Evolutionary conservation across 2,329 filamentous ascomycete genomes (phyloP), one percentile per base, ranked within the genome.

Genomic region (Fusarium lateritium): DNA sequence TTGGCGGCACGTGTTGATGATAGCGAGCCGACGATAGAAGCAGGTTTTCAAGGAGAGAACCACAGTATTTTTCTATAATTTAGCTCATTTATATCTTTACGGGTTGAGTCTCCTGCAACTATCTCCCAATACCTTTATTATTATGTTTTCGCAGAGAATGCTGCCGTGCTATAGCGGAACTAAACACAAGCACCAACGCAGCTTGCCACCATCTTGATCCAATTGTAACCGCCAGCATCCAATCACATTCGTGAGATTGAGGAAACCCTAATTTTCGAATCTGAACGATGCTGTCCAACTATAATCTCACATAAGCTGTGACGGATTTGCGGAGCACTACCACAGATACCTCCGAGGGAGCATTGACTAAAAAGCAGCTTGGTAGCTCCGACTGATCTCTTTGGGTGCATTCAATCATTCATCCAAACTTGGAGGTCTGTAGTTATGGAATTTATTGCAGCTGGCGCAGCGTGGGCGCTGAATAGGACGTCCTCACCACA

Each of bases 361-460:
- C 7, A 17, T 7, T n/a, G 15, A 5, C 10, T 36, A 17, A 17
- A 36, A 36, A 17, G 5, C 34, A 36, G 17, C 34, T 36, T 15
- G 6, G 7, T 17, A 36, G n/a, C 34, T 17, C 17, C 5, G 6
- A 15, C 4, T 36, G 14, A 36, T 17, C 34, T 15, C 9, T 3
- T 17, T 7, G n/a, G 34, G 17, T 15, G 3, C 17, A 36, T 31
- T 31, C 9, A 28, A 11, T 31, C 13, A 2, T 13, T 31, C 10
- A 31, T 13, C 28, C 28, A 2, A 31, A 31, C 5, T 31, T 31
- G 28, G 5, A 10, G 6, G 7, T 4, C 17, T 9, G 17, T 17
- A 45, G 8, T 3, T 0, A 70, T 71, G 60, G 68, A 71, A n/a
- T 31, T 71, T 7, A 33, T 71, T 11, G 56, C 38, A 15, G 68